A percentile compares a stretch with the other conserved stretches of the same genome.
phyloP scores from a whole-genome alignment of 495 filamentous ascomycete genomes.

The Penicillium simplicissimum region DNA sequence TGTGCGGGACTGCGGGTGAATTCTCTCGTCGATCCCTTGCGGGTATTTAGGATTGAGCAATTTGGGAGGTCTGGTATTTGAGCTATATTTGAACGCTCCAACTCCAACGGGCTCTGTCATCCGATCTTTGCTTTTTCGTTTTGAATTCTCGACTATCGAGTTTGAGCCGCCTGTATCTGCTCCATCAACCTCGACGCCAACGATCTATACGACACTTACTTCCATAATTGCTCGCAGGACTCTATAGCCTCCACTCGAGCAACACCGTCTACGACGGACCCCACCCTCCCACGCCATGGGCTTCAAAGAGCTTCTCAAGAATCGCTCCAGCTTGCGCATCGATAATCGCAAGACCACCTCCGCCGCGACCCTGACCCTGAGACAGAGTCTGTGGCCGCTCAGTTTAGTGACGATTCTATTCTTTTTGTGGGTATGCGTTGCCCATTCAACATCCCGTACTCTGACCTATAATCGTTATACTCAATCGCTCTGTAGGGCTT shows the following conservation, averaged over 20 bases:
- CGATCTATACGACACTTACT: neutral
- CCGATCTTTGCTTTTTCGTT: neutral
- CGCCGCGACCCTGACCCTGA: constrained; percentile 58
- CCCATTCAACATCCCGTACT: neutral
- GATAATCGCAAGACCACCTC: constrained; percentile 53
- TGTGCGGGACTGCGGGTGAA: neutral
- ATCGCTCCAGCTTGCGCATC: constrained; percentile 34
- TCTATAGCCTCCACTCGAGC: neutral
- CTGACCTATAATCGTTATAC: neutral
- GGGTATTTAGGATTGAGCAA: constrained; percentile 2
- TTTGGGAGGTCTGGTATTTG: neutral
- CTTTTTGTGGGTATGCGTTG: constrained; percentile 61
- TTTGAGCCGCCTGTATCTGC: too few relatives aligned
- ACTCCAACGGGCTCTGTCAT: neutral
- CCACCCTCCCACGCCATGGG: constrained; percentile 31
- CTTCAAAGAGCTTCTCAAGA: constrained; percentile 32
- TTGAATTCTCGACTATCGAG: too few relatives aligned
- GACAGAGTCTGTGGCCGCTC: constrained; percentile 55
- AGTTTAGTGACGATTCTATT: constrained; percentile 60
- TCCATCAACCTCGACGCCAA: neutral
- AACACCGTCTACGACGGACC: neutral
- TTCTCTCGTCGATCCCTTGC: neutral
- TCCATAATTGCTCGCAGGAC: neutral
- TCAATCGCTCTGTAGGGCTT: constrained; percentile 42
- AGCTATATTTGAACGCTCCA: neutral